These are phyloP conservation scores for Suhomyces faveliae DNA, from an alignment of 805 yeast genomes.

Conservation along the genomic window DNA sequence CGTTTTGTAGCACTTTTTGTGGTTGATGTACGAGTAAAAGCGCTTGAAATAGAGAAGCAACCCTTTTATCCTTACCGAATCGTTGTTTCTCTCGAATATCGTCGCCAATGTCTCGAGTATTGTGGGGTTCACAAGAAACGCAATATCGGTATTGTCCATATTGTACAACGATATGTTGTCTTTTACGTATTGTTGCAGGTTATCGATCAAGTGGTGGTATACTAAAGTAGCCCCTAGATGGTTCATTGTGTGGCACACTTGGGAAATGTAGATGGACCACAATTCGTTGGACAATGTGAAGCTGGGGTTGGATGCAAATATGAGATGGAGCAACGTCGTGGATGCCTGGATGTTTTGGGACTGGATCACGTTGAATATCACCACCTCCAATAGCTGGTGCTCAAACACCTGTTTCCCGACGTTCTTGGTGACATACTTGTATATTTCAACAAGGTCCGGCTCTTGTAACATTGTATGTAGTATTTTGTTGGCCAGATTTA, in stretches of 20 bases:
- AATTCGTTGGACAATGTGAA: slow-evolving; percentile 29
- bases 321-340: slow-evolving; percentile 26
- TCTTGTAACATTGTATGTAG: slow-evolving; percentile 2
- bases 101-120: slow-evolving; percentile 24
- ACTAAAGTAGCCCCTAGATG: slow-evolving; percentile 32
- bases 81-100: slow-evolving; percentile 28
- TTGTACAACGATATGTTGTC: slow-evolving; percentile 10
- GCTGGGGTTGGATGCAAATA: slow-evolving; percentile 16
- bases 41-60: slow-evolving; percentile 35
- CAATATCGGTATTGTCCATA: slow-evolving; percentile 20
- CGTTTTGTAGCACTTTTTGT: slow-evolving; percentile 26
- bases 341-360: slow-evolving; percentile 23
- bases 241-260: slow-evolving; percentile 23
- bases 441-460: slow-evolving; percentile 3
- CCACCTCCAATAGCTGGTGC: slow-evolving; percentile 21
- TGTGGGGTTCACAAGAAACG: slow-evolving; percentile 33
- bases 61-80: slow-evolving; percentile 28
- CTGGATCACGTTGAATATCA: slow-evolving; percentile 19
- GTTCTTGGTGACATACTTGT: slow-evolving; percentile 9
- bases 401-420: slow-evolving; percentile 7
- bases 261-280: slow-evolving; percentile 31
- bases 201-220: slow-evolving; percentile 37
- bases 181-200: slow-evolving; percentile 16
- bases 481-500: no score
- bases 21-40: slow-evolving; percentile 35